Evolutionary conservation across 495 filamentous ascomycete species (phyloP).

Genomic region (Hypoxylon fuscum): DNA sequence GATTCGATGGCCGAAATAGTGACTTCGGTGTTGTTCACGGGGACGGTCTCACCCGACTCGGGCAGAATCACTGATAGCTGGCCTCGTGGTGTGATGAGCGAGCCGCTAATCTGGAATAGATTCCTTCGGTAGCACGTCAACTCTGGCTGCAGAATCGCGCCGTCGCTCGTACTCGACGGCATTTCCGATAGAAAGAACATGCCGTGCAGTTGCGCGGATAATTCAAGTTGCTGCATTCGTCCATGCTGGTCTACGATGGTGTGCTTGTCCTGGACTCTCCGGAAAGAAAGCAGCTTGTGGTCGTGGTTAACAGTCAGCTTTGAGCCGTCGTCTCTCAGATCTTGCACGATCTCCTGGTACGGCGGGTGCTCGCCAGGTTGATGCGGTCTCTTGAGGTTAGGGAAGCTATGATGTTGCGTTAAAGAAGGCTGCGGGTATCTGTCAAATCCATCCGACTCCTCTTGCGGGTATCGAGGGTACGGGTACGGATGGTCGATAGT

Average conservation of each 20-base stretch:
- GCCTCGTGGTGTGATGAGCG: conserved; percentile 78
- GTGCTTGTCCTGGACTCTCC: conserved; percentile 62
- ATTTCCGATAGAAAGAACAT: conserved; percentile 97
- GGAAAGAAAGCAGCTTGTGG: conserved; percentile 65
- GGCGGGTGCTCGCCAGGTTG: conserved; percentile 49
- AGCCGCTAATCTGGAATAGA: conserved; percentile 90
- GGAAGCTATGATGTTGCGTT: conserved; percentile 62
- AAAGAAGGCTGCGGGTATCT: conserved; percentile 56
- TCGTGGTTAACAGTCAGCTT: conserved; percentile 64
- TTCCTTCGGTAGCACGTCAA: conserved; percentile 94
- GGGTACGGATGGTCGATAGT: conserved; percentile 52
- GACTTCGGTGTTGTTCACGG: conserved; percentile 82
- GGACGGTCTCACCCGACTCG: conserved; percentile 82
- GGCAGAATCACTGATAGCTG: conserved; percentile 77
- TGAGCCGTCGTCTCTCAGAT: conserved; percentile 61
- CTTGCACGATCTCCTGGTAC: conserved; percentile 63
- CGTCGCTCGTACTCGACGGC: conserved; percentile 71
- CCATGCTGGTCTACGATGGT: conserved; percentile 65
- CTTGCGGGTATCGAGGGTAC: conserved; percentile 53
- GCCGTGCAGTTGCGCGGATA: conserved; percentile 88
- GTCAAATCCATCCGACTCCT: conserved; percentile 57
- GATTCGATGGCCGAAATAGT: conserved; percentile 90
- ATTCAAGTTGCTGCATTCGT: conserved; percentile 63
- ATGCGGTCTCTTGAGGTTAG: conserved; percentile 62
- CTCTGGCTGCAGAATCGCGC: conserved; percentile 73